Evolutionary conservation across 768 basidiomycete genomes (phyloP).

Genomic region (Pluteus cervinus): DNA sequence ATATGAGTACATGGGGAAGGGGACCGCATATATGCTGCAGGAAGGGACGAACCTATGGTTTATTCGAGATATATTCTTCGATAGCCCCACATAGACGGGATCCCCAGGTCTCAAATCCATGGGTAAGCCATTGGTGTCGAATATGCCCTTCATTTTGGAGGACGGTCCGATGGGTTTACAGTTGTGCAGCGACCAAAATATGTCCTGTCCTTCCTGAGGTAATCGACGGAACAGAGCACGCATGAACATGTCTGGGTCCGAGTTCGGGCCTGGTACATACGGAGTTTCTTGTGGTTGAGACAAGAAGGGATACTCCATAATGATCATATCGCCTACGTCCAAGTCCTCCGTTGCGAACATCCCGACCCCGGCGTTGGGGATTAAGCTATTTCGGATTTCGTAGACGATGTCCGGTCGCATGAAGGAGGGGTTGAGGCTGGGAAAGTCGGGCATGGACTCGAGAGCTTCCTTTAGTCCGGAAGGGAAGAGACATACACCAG

Average conservation of each 20-base stretch:
- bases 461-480: slow-evolving; percentile 6
- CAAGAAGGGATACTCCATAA: slow-evolving; percentile 1
- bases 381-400: background rate
- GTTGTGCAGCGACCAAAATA: background rate
- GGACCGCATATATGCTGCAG: background rate
- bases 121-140: background rate
- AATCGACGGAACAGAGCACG: background rate
- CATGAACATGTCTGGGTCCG: no score
- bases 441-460: slow-evolving; percentile 7
- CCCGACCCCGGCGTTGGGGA: slow-evolving; percentile 9
- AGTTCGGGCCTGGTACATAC: no score
- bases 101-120: background rate
- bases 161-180: background rate
- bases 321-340: slow-evolving; percentile 1
- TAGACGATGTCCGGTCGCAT: background rate
- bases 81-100: slow-evolving; percentile 4
- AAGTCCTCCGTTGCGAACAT: slow-evolving; percentile 6
- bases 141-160: background rate
- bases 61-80: slow-evolving; percentile 4
- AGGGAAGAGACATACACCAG: slow-evolving; percentile 9
- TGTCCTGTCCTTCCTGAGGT: background rate
- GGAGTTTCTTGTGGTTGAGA: no score
- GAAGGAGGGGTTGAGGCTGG: background rate
- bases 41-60: slow-evolving; percentile 11
- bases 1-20: background rate